These are phyloP conservation scores for Neurospora hispaniola DNA, from an alignment of 495 filamentous ascomycete species.

Conservation along the genomic window DNA sequence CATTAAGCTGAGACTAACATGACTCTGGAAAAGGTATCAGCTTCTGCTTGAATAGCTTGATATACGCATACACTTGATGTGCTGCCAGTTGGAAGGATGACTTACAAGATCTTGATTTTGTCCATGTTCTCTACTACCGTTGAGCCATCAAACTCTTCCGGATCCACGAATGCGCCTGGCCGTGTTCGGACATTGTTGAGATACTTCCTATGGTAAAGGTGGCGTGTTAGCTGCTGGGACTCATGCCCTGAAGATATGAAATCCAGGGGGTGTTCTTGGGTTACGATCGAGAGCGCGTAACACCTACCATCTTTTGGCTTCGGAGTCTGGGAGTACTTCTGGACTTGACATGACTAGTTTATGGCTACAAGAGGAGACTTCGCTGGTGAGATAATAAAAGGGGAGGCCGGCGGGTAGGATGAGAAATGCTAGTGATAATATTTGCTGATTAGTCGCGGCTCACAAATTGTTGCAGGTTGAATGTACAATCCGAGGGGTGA, in stretches of 20 bases:
- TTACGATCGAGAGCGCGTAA: not conserved
- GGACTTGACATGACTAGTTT: slow-evolving; percentile 21
- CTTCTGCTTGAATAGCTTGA: not conserved
- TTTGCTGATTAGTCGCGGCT: not conserved
- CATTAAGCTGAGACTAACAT: slow-evolving; percentile 14
- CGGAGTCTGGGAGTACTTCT: slow-evolving; percentile 14
- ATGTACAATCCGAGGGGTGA: not conserved
- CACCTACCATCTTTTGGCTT: slow-evolving; percentile 20
- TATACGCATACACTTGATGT: not conserved
- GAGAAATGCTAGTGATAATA: not conserved
- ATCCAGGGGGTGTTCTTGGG: not conserved
- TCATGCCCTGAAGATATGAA: not conserved
- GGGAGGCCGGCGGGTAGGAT: not conserved
- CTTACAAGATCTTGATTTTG: slow-evolving; percentile 25
- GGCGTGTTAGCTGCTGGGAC: not conserved
- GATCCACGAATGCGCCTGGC: slow-evolving; percentile 67
- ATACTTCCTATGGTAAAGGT: slow-evolving; percentile 46
- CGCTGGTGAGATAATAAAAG: not conserved
- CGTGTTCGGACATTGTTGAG: slow-evolving; percentile 68
- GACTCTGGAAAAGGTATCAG: slow-evolving; percentile 3
- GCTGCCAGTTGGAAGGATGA: not conserved
- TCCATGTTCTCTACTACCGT: slow-evolving; percentile 51
- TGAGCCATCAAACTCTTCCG: slow-evolving; percentile 54
- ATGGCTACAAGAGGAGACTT: slow-evolving; percentile 10
- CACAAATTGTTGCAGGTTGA: not conserved